These are phyloP conservation scores for Leucaena leucocephala DNA, from an alignment of 306 rosid species.

Conservation along the genomic window DNA sequence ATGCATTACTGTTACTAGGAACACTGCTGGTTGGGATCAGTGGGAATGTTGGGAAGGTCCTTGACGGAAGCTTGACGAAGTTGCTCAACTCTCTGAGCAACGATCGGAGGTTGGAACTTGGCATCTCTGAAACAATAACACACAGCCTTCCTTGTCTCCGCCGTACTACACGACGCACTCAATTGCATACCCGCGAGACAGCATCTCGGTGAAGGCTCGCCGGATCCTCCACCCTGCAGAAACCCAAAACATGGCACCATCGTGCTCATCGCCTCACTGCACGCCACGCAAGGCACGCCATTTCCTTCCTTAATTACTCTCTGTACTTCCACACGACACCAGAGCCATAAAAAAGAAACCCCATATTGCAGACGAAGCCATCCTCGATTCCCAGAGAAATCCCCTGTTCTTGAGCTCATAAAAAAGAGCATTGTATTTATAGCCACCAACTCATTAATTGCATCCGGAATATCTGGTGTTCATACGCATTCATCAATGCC, in stretches of 20 bases:
- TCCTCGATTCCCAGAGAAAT: neutral
- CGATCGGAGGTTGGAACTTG: neutral
- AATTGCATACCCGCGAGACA: neutral
- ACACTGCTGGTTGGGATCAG: neutral
- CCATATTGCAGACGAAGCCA: neutral
- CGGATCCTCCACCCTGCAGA: neutral
- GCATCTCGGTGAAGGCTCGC: neutral
- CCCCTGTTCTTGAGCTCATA: neutral
- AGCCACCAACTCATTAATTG: neutral
- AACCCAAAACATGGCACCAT: neutral
- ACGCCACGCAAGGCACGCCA: neutral
- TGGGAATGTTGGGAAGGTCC: neutral
- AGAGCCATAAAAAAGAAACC: neutral
- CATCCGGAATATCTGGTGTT: neutral
- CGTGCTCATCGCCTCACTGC: neutral
- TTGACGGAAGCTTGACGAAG: conserved; percentile 3
- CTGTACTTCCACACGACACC: neutral
- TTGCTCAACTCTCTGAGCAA: neutral
- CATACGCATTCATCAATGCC: no score
- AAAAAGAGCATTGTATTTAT: neutral
- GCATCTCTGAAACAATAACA: conserved; percentile 1
- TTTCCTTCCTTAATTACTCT: neutral
- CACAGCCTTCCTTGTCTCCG: neutral
- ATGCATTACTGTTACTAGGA: neutral
- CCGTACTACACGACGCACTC: neutral